Conservation (phyloP, 2,329 filamentous ascomycete species). For the Decorospora gaudefroyi region DNA sequence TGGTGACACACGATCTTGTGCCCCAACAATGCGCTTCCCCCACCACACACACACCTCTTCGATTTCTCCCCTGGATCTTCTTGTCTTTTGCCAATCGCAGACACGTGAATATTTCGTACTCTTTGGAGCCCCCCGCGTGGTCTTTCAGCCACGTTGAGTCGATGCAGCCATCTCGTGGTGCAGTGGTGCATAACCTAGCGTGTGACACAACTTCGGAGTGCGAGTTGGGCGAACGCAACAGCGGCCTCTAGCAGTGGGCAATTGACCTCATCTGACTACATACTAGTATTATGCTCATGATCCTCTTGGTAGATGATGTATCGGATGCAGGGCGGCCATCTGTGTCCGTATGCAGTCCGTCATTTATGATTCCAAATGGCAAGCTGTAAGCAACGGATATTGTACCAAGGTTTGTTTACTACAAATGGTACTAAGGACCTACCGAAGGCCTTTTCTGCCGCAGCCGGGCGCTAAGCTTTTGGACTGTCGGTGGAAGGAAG, state of each 20-base stretch:
- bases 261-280: constrained; percentile 9
- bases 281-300: constrained; percentile 1
- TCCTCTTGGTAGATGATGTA: constrained; percentile 1
- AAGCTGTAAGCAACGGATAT: no score
- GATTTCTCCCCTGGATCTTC: constrained; percentile 10
- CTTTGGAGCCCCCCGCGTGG: constrained; percentile 20
- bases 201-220: constrained; percentile 27
- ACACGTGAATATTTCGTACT: constrained; percentile 29
- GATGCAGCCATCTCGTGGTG: constrained; percentile 40
- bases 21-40: constrained; percentile 4
- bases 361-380: background rate
- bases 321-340: constrained; percentile 11
- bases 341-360: background rate
- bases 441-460: background rate
- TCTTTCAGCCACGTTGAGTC: constrained; percentile 30
- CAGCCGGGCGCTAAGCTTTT: background rate
- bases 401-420: no score
- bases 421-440: constrained; percentile 8
- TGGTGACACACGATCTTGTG: constrained; percentile 27
- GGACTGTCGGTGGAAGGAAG: background rate
- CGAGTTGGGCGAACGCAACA: constrained; percentile 21
- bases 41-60: constrained; percentile 8
- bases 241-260: constrained; percentile 22
- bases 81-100: constrained; percentile 19
- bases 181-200: constrained; percentile 47